phyloP scores from a whole-genome alignment of 345 rosid species.

The Turritis glabra region DNA sequence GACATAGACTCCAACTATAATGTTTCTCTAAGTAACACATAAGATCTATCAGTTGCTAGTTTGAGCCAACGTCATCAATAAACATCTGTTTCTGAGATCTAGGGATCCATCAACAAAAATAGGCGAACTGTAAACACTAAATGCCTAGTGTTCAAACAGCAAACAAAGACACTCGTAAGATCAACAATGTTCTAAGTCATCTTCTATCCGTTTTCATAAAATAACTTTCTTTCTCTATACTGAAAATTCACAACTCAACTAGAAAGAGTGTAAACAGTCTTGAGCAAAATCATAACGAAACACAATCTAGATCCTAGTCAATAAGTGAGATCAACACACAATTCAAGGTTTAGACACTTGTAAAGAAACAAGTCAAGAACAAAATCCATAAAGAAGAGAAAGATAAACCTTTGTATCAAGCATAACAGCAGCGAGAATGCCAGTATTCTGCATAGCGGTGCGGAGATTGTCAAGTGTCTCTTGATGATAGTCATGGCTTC shows the following conservation, averaged over 20 bases:
- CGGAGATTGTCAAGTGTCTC: conserved; percentile 39
- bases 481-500: conserved; percentile 37
- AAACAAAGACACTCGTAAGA: background rate
- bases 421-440: conserved; percentile 38
- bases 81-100: background rate
- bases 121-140: background rate
- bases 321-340: background rate
- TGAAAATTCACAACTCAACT: background rate
- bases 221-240: background rate
- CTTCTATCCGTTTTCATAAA: background rate
- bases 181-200: background rate
- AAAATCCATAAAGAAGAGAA: background rate
- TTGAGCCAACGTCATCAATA: background rate
- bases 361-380: background rate
- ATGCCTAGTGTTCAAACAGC: background rate
- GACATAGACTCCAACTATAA: conserved; percentile 1
- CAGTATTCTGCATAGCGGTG: conserved; percentile 33
- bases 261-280: background rate
- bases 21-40: background rate
- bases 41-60: background rate
- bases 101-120: background rate
- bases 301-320: background rate
- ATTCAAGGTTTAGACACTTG: background rate
- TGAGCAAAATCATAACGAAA: background rate
- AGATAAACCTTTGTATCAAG: conserved; percentile 34